Evolutionary conservation across 1,284 basidiomycete genomes (phyloP).

Genomic region (Boletus holoroseus): DNA sequence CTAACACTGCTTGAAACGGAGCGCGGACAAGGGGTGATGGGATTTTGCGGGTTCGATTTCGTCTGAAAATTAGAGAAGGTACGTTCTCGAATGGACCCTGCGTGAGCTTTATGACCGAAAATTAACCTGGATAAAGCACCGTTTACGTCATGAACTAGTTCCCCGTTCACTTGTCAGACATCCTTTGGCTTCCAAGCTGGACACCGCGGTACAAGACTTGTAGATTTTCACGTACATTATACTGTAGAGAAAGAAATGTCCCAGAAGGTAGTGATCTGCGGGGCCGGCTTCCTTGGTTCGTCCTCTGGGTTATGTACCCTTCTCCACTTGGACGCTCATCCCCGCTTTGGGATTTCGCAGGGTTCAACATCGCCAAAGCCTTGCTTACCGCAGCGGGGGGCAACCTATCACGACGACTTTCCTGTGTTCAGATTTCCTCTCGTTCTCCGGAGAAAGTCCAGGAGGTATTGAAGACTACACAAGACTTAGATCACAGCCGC

Average conservation of each 20-base stretch:
- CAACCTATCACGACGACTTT: conserved; percentile 2
- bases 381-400: conserved; percentile 30
- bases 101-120: background rate
- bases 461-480: conserved; percentile 26
- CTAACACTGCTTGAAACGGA: background rate
- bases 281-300: conserved; percentile 23
- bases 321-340: conserved; percentile 1
- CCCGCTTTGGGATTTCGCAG: conserved; percentile 29
- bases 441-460: conserved; percentile 44
- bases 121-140: background rate
- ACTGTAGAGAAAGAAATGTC: conserved; percentile 9
- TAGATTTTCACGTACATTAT: background rate
- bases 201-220: background rate
- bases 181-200: background rate
- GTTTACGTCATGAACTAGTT: conserved; percentile 9
- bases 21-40: background rate
- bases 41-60: background rate
- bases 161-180: background rate
- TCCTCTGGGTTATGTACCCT: conserved; percentile 1
- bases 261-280: conserved; percentile 18
- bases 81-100: background rate
- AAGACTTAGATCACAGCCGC: conserved; percentile 21
- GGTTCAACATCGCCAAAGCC: conserved; percentile 51
- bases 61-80: background rate
- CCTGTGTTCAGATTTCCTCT: conserved; percentile 49